Evolutionary conservation across 345 rosid genomes (phyloP), one percentile per base, ranked within the genome.

Genomic region (Acer yangbiense): DNA sequence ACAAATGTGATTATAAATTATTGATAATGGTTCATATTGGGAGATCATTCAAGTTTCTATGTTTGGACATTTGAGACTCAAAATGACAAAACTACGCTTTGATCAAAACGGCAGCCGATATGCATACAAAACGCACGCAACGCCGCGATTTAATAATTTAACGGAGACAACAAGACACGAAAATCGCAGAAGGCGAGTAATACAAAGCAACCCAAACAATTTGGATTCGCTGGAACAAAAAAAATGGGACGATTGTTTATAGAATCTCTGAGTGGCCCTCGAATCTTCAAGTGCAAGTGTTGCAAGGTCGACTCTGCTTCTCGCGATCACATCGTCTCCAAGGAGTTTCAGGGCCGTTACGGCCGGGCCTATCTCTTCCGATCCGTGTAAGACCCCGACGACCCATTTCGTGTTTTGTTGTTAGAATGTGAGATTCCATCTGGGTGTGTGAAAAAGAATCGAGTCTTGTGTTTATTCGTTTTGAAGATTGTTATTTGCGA

Each of bases 221-320:
- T 43, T 43, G 46, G 7, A 43, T 43, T 43, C 46, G 46, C 46
- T 9, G 46, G 46, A 43, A 43, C 46, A 43, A 43, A 43, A n/a
- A 57, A 27, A 9, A 85, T 85, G 88, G 88, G 88, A 41, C 64
- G 88, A 14, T 67, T 85, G 41, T 85, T 77, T 70, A 71, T 79
- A 67, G 83, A 81, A 14, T 21, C 77, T 20, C 72, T 86, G 79
- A 77, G 57, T 44, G 86, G 87, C 29, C 54, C 77, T 6, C 83
- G 74, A 74, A 82, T 86, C 76, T 86, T 80, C 87, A 84, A 84
- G 81, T 86, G 89, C 80, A 84, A 74, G 74, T 77, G 35, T 64
- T 87, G 90, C 82, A 81, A 43, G 74, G 86, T 85, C 65, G 88
- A 87, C 66, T 83, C 83, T 1, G 90, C 90, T 5, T 87, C 90